Evolutionary conservation across 148 eudicot species (phyloP), one percentile per base, ranked within the genome.

Genomic region (Rhododendron ovatum): DNA sequence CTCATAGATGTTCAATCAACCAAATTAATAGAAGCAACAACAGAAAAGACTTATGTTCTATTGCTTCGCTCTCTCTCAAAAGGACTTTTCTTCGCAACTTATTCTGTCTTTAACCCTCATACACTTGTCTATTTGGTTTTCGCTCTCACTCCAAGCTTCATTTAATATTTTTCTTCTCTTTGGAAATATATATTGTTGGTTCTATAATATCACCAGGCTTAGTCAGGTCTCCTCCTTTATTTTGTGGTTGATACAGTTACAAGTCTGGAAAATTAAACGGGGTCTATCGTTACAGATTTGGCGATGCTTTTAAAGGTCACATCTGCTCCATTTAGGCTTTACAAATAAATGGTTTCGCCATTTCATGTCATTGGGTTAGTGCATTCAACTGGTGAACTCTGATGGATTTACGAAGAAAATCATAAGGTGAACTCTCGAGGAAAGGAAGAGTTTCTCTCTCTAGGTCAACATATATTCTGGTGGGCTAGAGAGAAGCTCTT

Each of bases 221-320:
- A 83, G 92, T 90, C 91, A 87, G 86, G 88, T 90, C 39, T 89
- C 87, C 82, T 87, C 88, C 84, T 30, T 85, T 3, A 55, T 55
- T 41, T 0, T 26, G 79, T 88, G 86, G 91, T 78, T 86, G 91
- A 89, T 86, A 84, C 89, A 74, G 90, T 90, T 88, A 90, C 90
- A 82, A 55, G 90, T 80, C 92, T 90, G 92, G 92, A 73, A 90
- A 76, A 89, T 77, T 24, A 76, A 53, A 85, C 9, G 17, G 24
- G 78, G 88, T 85, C 90, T 84, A 80, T 89, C 86, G 88, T 90
- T 90, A 88, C 92, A 85, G 89, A 85, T 84, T 86, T 74, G 69
- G 39, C 83, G 82, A 82, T 76, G 69, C 22, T 83, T 45, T 47
- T 14, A 18, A 33, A 75, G 84, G 73, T 86, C 80, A 80, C 81